phyloP scores from a whole-genome alignment of 208 protist species.

The Acanthamoeba divionensis region DNA sequence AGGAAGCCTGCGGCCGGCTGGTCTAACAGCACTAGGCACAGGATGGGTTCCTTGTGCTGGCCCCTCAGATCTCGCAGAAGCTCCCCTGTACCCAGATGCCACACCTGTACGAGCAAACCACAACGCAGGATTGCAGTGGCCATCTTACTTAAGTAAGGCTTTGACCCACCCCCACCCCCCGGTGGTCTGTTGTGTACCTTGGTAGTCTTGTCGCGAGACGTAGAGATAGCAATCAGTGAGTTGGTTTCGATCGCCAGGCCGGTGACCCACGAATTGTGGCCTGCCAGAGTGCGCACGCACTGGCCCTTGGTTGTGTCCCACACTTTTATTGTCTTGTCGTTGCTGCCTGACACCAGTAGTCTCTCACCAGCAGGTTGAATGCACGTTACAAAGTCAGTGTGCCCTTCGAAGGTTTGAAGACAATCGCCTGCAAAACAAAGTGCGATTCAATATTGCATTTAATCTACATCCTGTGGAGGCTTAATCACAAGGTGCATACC shows the following conservation, averaged over 20 bases:
- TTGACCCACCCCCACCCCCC: background rate
- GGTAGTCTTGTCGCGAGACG: background rate
- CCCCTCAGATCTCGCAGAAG: conserved; percentile 33
- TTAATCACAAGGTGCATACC: too few relatives aligned
- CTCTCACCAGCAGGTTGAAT: background rate
- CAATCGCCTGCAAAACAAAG: too few relatives aligned
- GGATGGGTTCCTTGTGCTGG: background rate
- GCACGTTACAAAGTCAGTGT: conserved; percentile 48
- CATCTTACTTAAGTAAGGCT: background rate
- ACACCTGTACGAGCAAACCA: background rate
- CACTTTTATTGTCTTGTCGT: conserved; percentile 48
- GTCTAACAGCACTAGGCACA: conserved; percentile 21
- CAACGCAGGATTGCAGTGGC: background rate
- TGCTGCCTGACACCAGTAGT: background rate
- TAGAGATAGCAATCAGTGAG: background rate
- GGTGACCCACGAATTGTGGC: background rate
- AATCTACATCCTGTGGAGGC: too few relatives aligned
- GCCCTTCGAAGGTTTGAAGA: conserved; percentile 25
- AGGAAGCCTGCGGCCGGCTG: conserved; percentile 11
- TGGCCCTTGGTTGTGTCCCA: background rate
- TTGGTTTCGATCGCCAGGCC: conserved; percentile 4
- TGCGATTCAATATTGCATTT: too few relatives aligned
- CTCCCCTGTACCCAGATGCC: conserved; percentile 33
- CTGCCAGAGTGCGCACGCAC: conserved; percentile 29
- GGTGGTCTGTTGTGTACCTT: background rate